Percentiles rank a stretch among this genome's conserved stretches.
Conservation (phyloP, 371 early-diverging fungal species). For the Nosema muscidifuracis region DNA sequence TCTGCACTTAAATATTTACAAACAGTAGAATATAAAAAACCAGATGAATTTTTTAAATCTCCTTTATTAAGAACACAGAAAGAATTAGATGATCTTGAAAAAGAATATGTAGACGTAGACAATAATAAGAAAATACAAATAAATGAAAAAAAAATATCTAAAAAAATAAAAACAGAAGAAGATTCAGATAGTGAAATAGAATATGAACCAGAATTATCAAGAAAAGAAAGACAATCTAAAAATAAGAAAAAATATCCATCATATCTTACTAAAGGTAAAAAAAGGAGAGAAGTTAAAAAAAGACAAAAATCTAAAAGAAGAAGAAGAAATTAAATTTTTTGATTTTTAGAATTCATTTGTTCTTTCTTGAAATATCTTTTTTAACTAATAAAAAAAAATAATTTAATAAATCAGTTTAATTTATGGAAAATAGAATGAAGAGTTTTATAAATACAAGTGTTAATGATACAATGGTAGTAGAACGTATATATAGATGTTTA, state of each 20-base stretch:
- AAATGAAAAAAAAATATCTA: conserved; percentile 9
- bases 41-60: not conserved
- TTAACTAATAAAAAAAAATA: not conserved
- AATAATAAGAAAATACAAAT: conserved; percentile 11
- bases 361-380: not conserved
- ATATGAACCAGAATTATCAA: conserved; percentile 20
- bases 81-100: conserved; percentile 28
- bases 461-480: not conserved
- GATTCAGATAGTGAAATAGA: not conserved
- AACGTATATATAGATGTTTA: conserved; percentile 22
- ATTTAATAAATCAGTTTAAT: not conserved
- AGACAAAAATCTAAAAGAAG: conserved; percentile 25
- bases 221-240: conserved; percentile 20
- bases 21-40: not conserved
- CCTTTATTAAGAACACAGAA: conserved; percentile 22
- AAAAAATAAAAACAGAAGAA: not conserved
- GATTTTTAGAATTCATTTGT: too few relatives aligned
- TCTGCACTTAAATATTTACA: not conserved
- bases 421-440: conserved; percentile 2
- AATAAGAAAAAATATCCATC: conserved; percentile 23
- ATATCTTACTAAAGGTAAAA: conserved; percentile 8
- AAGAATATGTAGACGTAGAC: not conserved
- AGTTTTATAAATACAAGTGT: conserved; percentile 6
- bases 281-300: conserved; percentile 13
- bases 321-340: not conserved